phyloP scores from a whole-genome alignment of 495 filamentous ascomycete species.

The Margaritispora aquatica region DNA sequence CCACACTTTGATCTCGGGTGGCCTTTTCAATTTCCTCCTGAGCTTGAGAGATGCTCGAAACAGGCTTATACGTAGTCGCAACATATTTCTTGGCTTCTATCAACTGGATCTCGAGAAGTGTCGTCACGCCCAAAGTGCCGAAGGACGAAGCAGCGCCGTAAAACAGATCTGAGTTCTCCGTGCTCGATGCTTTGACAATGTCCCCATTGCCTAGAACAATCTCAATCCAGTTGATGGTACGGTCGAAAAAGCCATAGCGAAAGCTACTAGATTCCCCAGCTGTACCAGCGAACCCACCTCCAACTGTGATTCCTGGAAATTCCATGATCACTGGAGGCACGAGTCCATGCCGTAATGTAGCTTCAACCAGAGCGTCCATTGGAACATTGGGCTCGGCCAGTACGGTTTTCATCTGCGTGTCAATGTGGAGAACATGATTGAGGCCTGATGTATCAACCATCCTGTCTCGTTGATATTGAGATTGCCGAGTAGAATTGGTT shows the following conservation, averaged over 20 bases:
- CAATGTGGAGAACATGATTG: slow-evolving; percentile 13
- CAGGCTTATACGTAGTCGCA: slow-evolving; percentile 45
- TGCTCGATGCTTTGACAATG: slow-evolving; percentile 33
- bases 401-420: slow-evolving; percentile 24
- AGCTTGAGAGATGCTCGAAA: slow-evolving; percentile 33
- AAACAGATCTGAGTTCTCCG: slow-evolving; percentile 34
- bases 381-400: slow-evolving; percentile 60
- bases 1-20: slow-evolving; percentile 22
- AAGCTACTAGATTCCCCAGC: slow-evolving; percentile 54
- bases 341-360: slow-evolving; percentile 44
- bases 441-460: slow-evolving; percentile 43
- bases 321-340: slow-evolving; percentile 53
- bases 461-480: slow-evolving; percentile 25
- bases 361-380: slow-evolving; percentile 52
- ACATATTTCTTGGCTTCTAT: slow-evolving; percentile 47
- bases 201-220: slow-evolving; percentile 50
- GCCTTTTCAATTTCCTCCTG: slow-evolving; percentile 24
- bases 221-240: slow-evolving; percentile 46
- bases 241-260: slow-evolving; percentile 51
- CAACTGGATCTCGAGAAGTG: slow-evolving; percentile 47
- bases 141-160: slow-evolving; percentile 46
- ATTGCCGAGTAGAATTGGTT: slow-evolving; percentile 63
- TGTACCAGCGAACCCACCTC: slow-evolving; percentile 55
- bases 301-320: slow-evolving; percentile 58
- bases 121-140: slow-evolving; percentile 50